phyloP scores from a whole-genome alignment of 2,329 filamentous ascomycete species.

The Diaporthe caulivora region DNA sequence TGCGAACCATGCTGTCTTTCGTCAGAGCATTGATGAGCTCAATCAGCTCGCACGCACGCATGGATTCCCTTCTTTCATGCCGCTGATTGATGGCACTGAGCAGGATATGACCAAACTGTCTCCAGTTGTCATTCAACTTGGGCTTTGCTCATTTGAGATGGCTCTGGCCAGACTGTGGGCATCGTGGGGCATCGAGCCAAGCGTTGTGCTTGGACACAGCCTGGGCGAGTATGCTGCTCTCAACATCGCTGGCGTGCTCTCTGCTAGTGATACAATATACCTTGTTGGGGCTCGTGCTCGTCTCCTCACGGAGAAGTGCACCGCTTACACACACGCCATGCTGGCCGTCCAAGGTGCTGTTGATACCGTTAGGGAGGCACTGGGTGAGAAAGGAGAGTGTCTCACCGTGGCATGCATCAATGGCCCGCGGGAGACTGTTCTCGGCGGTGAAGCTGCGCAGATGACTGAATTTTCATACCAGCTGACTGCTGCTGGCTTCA shows the following conservation, averaged over 20 bases:
- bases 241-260: slow-evolving; percentile 77
- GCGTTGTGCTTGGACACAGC: slow-evolving; percentile 66
- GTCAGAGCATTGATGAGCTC: slow-evolving; percentile 68
- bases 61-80: slow-evolving; percentile 68
- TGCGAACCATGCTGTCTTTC: slow-evolving; percentile 60
- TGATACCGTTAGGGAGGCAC: slow-evolving; percentile 65
- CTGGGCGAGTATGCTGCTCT: slow-evolving; percentile 79
- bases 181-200: slow-evolving; percentile 67
- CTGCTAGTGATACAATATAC: slow-evolving; percentile 77
- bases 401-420: slow-evolving; percentile 79
- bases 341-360: slow-evolving; percentile 61
- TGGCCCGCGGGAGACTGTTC: slow-evolving; percentile 78
- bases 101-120: slow-evolving; percentile 58
- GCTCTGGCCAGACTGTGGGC: slow-evolving; percentile 67
- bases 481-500: slow-evolving; percentile 51
- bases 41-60: slow-evolving; percentile 63
- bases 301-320: slow-evolving; percentile 75
- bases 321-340: slow-evolving; percentile 73
- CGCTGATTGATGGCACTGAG: slow-evolving; percentile 61
- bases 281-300: slow-evolving; percentile 77
- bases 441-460: slow-evolving; percentile 62
- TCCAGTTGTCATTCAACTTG: slow-evolving; percentile 66
- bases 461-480: slow-evolving; percentile 58
- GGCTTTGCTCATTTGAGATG: slow-evolving; percentile 68
- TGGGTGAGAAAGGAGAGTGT: slow-evolving; percentile 55